These are phyloP conservation scores for Lonicera japonica DNA, from an alignment of 129 eudicot species.

Conservation along the genomic window DNA sequence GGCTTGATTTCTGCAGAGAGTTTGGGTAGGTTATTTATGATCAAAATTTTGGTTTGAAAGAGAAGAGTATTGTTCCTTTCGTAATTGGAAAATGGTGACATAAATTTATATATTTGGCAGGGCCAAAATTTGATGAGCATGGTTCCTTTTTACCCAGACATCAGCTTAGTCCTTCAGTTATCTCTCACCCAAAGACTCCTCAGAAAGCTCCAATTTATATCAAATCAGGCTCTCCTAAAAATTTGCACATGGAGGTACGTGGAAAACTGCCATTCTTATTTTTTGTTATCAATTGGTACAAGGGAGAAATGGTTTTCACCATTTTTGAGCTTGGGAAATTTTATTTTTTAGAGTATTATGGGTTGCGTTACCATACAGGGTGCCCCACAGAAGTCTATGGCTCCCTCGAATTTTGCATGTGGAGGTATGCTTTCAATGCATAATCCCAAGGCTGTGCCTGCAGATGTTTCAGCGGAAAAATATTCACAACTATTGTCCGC, in stretches of 20 bases:
- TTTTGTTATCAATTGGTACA: constrained; percentile 4
- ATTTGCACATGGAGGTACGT: constrained; percentile 44
- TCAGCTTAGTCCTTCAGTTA: constrained; percentile 22
- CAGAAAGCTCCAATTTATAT: constrained; percentile 25
- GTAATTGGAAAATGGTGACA: constrained; percentile 11
- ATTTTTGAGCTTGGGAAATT: constrained; percentile 3
- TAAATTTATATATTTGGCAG: constrained; percentile 40
- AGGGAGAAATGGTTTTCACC: not conserved
- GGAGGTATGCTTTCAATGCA: no score
- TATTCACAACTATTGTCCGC: no score
- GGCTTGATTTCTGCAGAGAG: constrained; percentile 51
- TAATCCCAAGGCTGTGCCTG: no score
- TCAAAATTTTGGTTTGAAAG: constrained; percentile 16
- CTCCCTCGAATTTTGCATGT: constrained; percentile 21
- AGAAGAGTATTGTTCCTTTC: constrained; percentile 9
- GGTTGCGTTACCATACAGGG: constrained; percentile 44
- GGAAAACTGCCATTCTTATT: constrained; percentile 6
- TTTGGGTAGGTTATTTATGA: constrained; percentile 53
- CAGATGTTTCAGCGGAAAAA: no score
- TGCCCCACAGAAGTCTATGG: constrained; percentile 23
- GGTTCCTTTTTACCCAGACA: constrained; percentile 80
- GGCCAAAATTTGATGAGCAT: constrained; percentile 68
- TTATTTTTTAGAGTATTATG: constrained; percentile 23
- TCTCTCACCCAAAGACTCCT: constrained; percentile 35
- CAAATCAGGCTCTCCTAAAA: constrained; percentile 18